phyloP scores from a whole-genome alignment of 2,329 filamentous ascomycete genomes.

The Clonostachys solani region DNA sequence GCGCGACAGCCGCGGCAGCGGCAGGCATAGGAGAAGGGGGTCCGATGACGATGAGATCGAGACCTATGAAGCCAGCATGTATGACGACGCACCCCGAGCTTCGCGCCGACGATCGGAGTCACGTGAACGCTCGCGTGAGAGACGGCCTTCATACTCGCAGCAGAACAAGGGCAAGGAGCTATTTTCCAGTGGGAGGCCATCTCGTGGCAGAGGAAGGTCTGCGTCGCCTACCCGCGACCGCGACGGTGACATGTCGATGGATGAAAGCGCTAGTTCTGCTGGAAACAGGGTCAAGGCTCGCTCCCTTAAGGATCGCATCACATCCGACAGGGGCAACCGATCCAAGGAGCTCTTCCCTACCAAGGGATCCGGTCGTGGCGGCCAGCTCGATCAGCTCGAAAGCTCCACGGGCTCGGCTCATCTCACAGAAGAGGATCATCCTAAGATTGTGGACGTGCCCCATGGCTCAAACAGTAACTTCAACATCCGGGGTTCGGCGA shows the following conservation, averaged over 20 bases:
- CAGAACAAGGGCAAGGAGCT: slow-evolving; percentile 57
- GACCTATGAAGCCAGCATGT: slow-evolving; percentile 73
- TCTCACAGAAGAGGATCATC: slow-evolving; percentile 28
- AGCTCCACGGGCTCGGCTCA: slow-evolving; percentile 29
- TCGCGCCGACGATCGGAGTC: slow-evolving; percentile 14
- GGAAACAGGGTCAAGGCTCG: slow-evolving; percentile 26
- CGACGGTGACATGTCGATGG: slow-evolving; percentile 27
- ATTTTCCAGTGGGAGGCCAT: slow-evolving; percentile 40
- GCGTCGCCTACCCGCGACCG: slow-evolving; percentile 44
- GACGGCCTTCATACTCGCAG: slow-evolving; percentile 16
- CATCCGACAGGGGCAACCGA: slow-evolving; percentile 18
- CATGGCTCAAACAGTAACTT: slow-evolving; percentile 39
- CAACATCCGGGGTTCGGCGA: slow-evolving; percentile 56
- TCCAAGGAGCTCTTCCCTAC: slow-evolving; percentile 34
- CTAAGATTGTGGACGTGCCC: slow-evolving; percentile 56
- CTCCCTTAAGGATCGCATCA: slow-evolving; percentile 24
- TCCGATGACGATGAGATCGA: slow-evolving; percentile 46
- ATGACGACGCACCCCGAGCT: slow-evolving; percentile 61
- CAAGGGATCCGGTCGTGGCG: slow-evolving; percentile 16
- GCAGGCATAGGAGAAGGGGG: slow-evolving; percentile 25
- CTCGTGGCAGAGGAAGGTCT: slow-evolving; percentile 37
- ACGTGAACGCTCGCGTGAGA: slow-evolving; percentile 15
- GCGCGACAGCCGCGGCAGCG: slow-evolving; percentile 30
- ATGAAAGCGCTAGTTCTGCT: slow-evolving; percentile 19
- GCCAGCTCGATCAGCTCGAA: slow-evolving; percentile 31